Percentiles rank a stretch among this genome's conserved stretches.
These are phyloP conservation scores for Yamadazyma takamatsuzukensis DNA, from an alignment of 805 yeast species.

Conservation along the genomic window DNA sequence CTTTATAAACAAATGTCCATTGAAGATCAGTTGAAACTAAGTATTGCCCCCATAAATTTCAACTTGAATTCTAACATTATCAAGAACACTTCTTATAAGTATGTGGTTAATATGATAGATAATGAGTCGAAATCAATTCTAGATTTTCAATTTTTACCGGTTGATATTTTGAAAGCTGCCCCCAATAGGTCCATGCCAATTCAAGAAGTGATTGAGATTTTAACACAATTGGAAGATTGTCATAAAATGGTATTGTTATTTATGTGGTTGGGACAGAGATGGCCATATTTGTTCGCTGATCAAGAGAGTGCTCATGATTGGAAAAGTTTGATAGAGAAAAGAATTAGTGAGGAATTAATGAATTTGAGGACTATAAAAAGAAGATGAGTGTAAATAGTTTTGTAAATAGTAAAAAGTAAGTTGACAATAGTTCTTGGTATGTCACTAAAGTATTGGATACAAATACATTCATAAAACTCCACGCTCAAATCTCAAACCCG, in stretches of 20 bases:
- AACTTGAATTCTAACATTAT: slow-evolving; percentile 29
- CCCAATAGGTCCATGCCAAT: background rate
- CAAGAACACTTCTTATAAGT: slow-evolving; percentile 41
- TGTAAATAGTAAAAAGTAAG: background rate
- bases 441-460: background rate
- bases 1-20: slow-evolving; percentile 33
- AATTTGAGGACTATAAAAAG: slow-evolving; percentile 18
- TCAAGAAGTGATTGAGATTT: slow-evolving; percentile 1
- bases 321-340: slow-evolving; percentile 63
- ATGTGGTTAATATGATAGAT: slow-evolving; percentile 51
- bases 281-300: slow-evolving; percentile 78
- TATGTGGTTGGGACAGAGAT: slow-evolving; percentile 85
- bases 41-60: slow-evolving; percentile 58
- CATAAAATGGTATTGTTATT: slow-evolving; percentile 67
- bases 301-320: slow-evolving; percentile 68
- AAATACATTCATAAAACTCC: background rate
- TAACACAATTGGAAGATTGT: slow-evolving; percentile 49
- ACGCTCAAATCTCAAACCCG: background rate
- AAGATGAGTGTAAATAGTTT: background rate
- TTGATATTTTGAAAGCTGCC: slow-evolving; percentile 16
- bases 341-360: slow-evolving; percentile 48
- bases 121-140: slow-evolving; percentile 53
- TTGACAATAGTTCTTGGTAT: no score
- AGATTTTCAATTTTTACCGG: slow-evolving; percentile 41
- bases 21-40: slow-evolving; percentile 53